phyloP scores from a whole-genome alignment of 225 moss, liverwort and hornwort genomes.

The Sphagnum tenellum region DNA sequence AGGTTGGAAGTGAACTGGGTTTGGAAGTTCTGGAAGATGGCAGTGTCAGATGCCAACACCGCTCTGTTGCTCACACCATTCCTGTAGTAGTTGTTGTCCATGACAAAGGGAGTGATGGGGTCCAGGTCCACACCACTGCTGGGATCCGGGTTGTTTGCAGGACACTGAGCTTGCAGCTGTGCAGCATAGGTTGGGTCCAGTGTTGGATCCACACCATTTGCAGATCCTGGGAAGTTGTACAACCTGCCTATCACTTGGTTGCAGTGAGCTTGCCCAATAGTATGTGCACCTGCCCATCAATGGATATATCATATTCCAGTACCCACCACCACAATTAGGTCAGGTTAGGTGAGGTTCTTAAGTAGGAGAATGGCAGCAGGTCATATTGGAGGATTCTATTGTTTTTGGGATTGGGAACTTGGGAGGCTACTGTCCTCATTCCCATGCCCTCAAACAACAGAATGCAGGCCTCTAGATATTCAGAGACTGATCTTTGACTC shows the following conservation, averaged over 20 bases:
- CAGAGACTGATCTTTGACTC: too few relatives aligned
- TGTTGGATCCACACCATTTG: constrained; percentile 34
- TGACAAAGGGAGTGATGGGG: constrained; percentile 47
- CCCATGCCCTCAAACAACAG: too few relatives aligned
- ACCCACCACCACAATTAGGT: too few relatives aligned
- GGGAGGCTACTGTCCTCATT: too few relatives aligned
- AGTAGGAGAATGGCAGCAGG: too few relatives aligned
- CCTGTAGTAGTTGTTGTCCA: constrained; percentile 64
- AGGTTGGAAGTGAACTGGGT: constrained; percentile 48
- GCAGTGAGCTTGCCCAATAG: constrained; percentile 36
- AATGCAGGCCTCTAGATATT: neutral
- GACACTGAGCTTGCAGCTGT: constrained; percentile 33
- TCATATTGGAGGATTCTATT: too few relatives aligned
- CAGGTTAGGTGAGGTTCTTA: too few relatives aligned
- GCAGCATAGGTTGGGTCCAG: constrained; percentile 31
- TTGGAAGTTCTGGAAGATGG: constrained; percentile 30
- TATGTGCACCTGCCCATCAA: constrained; percentile 35
- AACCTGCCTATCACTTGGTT: constrained; percentile 20
- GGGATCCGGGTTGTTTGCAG: constrained; percentile 24
- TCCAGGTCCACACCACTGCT: constrained; percentile 22
- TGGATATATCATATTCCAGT: too few relatives aligned
- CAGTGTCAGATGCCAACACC: constrained; percentile 39
- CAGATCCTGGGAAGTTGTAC: constrained; percentile 43
- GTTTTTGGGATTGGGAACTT: too few relatives aligned
- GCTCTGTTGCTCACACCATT: constrained; percentile 49